A percentile compares a stretch with the other conserved stretches of the same genome.
phyloP scores from a whole-genome alignment of 441 rosid genomes.

The Pelargonium myrrhifolium region DNA sequence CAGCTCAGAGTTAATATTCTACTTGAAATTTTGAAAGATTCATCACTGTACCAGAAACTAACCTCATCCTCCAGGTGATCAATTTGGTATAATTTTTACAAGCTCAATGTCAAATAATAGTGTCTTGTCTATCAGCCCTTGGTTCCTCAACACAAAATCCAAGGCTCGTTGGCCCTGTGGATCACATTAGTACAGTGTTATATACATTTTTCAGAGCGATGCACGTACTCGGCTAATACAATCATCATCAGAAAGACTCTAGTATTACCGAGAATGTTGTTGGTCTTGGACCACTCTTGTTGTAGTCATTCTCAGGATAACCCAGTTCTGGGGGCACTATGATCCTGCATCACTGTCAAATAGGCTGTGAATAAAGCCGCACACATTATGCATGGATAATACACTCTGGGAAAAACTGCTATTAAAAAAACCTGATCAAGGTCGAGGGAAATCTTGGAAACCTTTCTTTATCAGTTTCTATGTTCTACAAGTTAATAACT shows the following conservation, averaged over 20 bases:
- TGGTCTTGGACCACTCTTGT: constrained; percentile 72
- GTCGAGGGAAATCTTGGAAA: constrained; percentile 1
- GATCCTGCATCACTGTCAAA: constrained; percentile 65
- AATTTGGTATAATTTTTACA: constrained; percentile 55
- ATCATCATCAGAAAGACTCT: constrained; percentile 1
- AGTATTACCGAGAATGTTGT: constrained; percentile 73
- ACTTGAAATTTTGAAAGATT: neutral
- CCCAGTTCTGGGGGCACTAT: constrained; percentile 92
- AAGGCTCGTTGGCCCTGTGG: constrained; percentile 88
- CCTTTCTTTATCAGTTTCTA: neutral
- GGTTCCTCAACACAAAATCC: constrained; percentile 90
- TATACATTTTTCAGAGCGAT: neutral
- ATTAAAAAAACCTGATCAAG: neutral
- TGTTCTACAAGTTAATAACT: neutral
- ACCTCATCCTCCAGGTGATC: constrained; percentile 17
- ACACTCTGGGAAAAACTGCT: neutral
- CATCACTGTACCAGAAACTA: neutral
- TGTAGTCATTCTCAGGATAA: constrained; percentile 81
- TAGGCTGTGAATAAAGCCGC: constrained; percentile 24
- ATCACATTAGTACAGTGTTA: constrained; percentile 7
- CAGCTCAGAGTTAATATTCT: too few relatives aligned
- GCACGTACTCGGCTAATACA: neutral
- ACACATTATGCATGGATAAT: neutral
- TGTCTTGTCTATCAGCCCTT: constrained; percentile 91
- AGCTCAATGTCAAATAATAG: constrained; percentile 88